Evolutionary conservation across 83 land plant genomes (phyloP).

Genomic region (Isoetes engelmannii): DNA sequence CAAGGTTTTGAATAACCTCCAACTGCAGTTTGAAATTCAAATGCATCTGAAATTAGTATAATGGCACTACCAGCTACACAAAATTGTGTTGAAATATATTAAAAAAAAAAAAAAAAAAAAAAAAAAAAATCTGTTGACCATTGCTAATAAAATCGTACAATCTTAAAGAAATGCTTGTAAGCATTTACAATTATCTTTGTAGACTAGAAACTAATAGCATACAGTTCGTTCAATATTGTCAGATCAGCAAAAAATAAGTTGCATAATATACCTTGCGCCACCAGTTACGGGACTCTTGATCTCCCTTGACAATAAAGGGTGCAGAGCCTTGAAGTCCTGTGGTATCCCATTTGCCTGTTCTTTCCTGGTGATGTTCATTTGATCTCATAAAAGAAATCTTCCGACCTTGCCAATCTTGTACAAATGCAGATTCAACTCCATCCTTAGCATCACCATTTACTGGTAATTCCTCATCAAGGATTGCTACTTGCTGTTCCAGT

Average conservation of each 20-base stretch:
- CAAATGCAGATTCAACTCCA: slow-evolving; percentile 44
- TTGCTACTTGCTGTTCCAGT: neutral
- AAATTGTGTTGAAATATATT: no score
- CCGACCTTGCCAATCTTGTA: slow-evolving; percentile 85
- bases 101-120: neutral
- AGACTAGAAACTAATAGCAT: no score
- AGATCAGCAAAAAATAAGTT: no score
- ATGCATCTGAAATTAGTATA: no score
- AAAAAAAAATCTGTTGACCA: neutral
- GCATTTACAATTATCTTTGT: no score
- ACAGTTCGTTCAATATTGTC: no score
- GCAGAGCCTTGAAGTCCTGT: slow-evolving; percentile 69
- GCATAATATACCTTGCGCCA: slow-evolving; percentile 68
- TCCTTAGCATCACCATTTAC: neutral
- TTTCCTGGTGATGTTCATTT: slow-evolving; percentile 59
- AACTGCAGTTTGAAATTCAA: slow-evolving; percentile 38
- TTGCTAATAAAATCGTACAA: no score
- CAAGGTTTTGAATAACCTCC: slow-evolving; percentile 67
- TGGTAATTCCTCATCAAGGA: neutral
- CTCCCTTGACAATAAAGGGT: slow-evolving; percentile 70
- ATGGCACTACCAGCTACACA: no score
- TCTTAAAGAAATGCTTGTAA: no score
- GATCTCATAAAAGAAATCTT: slow-evolving; percentile 61
- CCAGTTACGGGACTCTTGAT: slow-evolving; percentile 71
- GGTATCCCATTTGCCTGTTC: slow-evolving; percentile 57